phyloP scores from a whole-genome alignment of 495 filamentous ascomycete genomes.

The Chaetomidium leptoderma region DNA sequence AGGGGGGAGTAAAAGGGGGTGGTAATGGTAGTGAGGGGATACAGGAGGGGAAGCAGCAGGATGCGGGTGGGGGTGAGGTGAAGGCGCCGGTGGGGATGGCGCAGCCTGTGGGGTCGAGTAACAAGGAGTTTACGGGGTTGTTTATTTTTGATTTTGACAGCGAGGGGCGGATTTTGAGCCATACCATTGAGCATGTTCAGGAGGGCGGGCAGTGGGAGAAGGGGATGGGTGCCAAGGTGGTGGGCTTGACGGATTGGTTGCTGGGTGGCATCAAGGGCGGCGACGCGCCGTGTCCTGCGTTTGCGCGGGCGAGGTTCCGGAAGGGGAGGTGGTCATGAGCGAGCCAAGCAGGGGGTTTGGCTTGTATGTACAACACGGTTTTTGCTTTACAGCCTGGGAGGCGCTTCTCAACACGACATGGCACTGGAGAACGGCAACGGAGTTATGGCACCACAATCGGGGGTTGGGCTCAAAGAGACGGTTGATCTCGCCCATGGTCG shows the following conservation, averaged over 20 bases:
- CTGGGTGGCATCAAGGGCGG: constrained; percentile 58
- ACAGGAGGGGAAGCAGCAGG: neutral
- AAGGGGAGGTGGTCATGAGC: constrained; percentile 18
- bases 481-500: neutral
- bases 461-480: neutral
- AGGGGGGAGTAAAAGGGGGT: neutral
- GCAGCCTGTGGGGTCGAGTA: constrained; percentile 14
- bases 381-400: neutral
- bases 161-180: constrained; percentile 73
- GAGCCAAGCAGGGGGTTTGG: no score
- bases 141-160: constrained; percentile 96
- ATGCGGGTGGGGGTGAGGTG: constrained; percentile 19
- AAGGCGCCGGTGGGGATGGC: constrained; percentile 29
- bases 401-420: neutral
- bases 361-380: constrained; percentile 2
- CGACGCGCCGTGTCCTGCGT: constrained; percentile 31
- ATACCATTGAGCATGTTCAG: constrained; percentile 92
- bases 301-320: constrained; percentile 16
- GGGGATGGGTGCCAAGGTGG: constrained; percentile 62
- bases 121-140: constrained; percentile 67
- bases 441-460: neutral
- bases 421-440: constrained; percentile 2
- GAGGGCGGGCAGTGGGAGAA: constrained; percentile 64
- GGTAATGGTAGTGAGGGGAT: no score
- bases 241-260: constrained; percentile 85